Conservation (phyloP, 768 basidiomycete genomes). For the Clathrus columnatus region DNA sequence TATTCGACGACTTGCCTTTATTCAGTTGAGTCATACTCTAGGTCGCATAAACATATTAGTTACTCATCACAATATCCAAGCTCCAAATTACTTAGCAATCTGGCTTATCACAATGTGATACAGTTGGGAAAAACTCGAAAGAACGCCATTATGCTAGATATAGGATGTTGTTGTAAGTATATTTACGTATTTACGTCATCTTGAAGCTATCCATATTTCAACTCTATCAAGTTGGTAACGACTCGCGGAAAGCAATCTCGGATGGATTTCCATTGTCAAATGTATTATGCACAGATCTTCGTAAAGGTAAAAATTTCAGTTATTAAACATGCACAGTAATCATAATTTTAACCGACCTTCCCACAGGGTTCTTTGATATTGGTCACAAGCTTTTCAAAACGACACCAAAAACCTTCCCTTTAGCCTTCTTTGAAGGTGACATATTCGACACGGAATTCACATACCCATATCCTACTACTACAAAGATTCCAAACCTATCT, state of each 20-base stretch:
- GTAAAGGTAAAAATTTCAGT: not conserved
- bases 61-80: not conserved
- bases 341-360: not conserved
- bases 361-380: slow-evolving; percentile 12
- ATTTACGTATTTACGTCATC: not conserved
- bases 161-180: slow-evolving; percentile 37
- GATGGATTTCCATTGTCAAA: slow-evolving; percentile 12
- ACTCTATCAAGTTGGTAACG: slow-evolving; percentile 7
- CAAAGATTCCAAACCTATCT: slow-evolving; percentile 18
- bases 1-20: slow-evolving; percentile 13
- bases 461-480: too few relatives aligned
- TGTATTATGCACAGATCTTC: slow-evolving; percentile 10
- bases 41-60: not conserved
- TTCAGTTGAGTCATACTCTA: not conserved
- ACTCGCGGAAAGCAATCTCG: slow-evolving; percentile 10
- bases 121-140: slow-evolving; percentile 28
- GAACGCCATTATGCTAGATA: slow-evolving; percentile 33
- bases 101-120: slow-evolving; percentile 21
- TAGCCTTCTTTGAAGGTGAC: slow-evolving; percentile 11
- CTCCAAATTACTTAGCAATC: slow-evolving; percentile 9
- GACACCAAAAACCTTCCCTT: slow-evolving; percentile 3
- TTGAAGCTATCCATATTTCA: slow-evolving; percentile 18
- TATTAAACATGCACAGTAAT: not conserved
- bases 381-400: slow-evolving; percentile 15
- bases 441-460: slow-evolving; percentile 9